Evolutionary conservation across 257 asterid species (phyloP), one percentile per base, ranked within the genome.

Genomic region (Marsdenia floribunda): DNA sequence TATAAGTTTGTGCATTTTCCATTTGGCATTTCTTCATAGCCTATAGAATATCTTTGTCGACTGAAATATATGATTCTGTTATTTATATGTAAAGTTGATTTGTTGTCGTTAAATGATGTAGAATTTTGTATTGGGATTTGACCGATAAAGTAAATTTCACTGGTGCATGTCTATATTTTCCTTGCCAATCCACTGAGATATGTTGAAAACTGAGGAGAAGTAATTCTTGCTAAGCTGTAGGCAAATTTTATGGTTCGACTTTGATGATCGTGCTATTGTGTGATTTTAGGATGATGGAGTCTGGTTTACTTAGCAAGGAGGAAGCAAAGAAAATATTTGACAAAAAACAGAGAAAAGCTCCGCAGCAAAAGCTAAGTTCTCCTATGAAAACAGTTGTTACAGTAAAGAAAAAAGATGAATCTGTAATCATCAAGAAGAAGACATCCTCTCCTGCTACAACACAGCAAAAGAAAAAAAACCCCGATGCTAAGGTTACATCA

Each of bases 211-310:
- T 35, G 10, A 19, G 78, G 42, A 50, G 6, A 46, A 13, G 8
- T 10, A 22, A 68, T 65, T 33, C n/a, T 2, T 65, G 58, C 26
- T 57, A 40, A 14, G 38, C 12, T 72, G 33, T 57, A 2, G 3
- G 59, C n/a, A 44, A 10, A 40, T 52, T 53, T 7, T n/a, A 3
- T 11, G 35, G 29, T 6, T 52, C 3, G 46, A 71, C 12, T 33
- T 42, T 5, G 33, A 54, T 44, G 47, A n/a, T 16, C 24, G n/a
- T 10, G 37, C 2, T 55, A 33, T 47, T 50, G 7, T 57, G 42
- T 26, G 37, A 40, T n/a, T 55, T 33, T 81, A 94, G 99, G 99
- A 86, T 94, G 98, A 92, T 94, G 99, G 98, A 94, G 82, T 89
- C 85, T 0, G 98, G 99, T 70, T 87, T 94, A 85, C 99, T 94